Evolutionary conservation across 2,329 filamentous ascomycete species (phyloP), one percentile per base, ranked within the genome.

Genomic region (Epichloe uncinata): DNA sequence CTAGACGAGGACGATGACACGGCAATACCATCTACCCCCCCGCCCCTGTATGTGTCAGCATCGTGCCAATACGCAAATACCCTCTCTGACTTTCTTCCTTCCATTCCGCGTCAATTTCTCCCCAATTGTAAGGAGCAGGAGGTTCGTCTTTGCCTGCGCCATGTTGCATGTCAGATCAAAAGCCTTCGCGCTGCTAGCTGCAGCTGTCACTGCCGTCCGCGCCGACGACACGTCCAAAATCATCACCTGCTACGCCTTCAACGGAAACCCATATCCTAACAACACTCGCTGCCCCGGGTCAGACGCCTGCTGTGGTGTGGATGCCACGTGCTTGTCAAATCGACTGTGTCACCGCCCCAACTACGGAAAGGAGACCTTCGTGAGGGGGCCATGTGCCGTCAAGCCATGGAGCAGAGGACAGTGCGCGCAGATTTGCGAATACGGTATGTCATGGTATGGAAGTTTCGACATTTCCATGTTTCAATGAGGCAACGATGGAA

Each of bases 221-320:
- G 44, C n/a, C 6, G 44, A 15, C 22, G 22, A 44, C 18, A 15
- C 22, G 12, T 41, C 16, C 18, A 30, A 26, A 13, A 22, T 49
- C 33, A 38, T 44, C 20, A 15, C 20, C 12, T 49, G 48, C 41
- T 49, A 49, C 35, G 18, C 35, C n/a, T 9, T 26, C 42, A 45
- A 45, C 35, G 48, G 48, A 2, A 38, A 2, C 1, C 3, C 48
- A 0, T 41, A 22, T 35, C n/a, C 33, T 5, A 45, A 34, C 34
- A 49, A 49, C 22, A 49, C 48, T 2, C 42, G 42, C 2, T 49
- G 48, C n/a, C 48, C 48, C 20, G 48, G 48, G 9, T 49, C 48
- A 11, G 42, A 49, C 22, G 48, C 48, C 5, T 49, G 48, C 20
- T 49, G 48, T 34, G 42, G 42, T 16, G 15, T 13, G 22, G 36